phyloP scores from a whole-genome alignment of 805 yeast genomes.

The Zygotorulaspora florentina region DNA sequence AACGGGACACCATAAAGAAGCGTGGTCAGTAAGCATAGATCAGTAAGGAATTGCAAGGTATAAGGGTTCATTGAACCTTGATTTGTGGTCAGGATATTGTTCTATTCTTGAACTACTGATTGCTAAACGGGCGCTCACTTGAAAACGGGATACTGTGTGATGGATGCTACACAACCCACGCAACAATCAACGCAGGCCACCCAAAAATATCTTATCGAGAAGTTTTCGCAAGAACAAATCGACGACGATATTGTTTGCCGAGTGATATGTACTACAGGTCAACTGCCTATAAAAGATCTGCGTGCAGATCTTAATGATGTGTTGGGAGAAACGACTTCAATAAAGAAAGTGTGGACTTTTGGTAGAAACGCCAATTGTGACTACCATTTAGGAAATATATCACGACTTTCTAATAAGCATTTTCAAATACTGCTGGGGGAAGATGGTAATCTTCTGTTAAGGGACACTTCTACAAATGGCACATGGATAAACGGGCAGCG shows the following conservation, averaged over 20 bases:
- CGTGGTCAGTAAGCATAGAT: no score
- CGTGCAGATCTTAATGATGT: constrained; percentile 34
- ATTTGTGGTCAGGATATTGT: background rate
- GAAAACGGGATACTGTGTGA: constrained; percentile 27
- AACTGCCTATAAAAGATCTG: constrained; percentile 46
- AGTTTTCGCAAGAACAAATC: constrained; percentile 38
- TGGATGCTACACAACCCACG: constrained; percentile 39
- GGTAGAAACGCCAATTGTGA: constrained; percentile 71
- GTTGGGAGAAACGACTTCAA: constrained; percentile 21
- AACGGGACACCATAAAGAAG: background rate
- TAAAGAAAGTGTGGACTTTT: constrained; percentile 54
- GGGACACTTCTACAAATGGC: constrained; percentile 86
- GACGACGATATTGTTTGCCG: constrained; percentile 47
- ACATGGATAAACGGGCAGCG: constrained; percentile 76
- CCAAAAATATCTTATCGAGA: constrained; percentile 33
- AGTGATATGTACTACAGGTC: constrained; percentile 58
- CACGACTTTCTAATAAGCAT: constrained; percentile 72
- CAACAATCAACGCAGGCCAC: constrained; percentile 44
- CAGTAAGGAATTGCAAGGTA: no score
- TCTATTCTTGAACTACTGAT: background rate
- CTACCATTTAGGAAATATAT: constrained; percentile 54
- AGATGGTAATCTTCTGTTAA: constrained; percentile 44
- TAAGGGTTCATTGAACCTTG: no score
- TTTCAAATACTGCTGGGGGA: constrained; percentile 64
- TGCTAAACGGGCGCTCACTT: background rate